Base-by-base conservation (phyloP, 1,284 basidiomycete genomes). In the Ganoderma boninense region DNA sequence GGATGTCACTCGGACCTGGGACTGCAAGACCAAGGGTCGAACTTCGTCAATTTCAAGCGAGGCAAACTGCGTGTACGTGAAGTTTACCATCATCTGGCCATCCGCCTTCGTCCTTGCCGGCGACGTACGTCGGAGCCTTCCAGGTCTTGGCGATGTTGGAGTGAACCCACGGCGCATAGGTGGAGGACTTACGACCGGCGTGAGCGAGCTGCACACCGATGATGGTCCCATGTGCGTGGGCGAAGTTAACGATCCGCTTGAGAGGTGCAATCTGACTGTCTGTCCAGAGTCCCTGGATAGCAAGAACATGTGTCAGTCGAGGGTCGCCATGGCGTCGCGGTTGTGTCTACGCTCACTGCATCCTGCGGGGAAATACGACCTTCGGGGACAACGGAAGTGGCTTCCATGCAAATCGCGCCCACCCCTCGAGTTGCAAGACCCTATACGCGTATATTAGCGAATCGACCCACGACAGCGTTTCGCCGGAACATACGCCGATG, bases 201-300 rank as follows among this genome's bases (percentile, higher is more conserved):
- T 96, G 95, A 0, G 89, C 90, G 18, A 97, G 86, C 80, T 97
- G 95, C 64, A 97, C 88, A 10, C 90, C 95, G 26, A 96, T 89
- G 71, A 88, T 87, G 70, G 90, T 84, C 65, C 87, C 86, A 74
- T 95, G 89, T 1, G 89, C 86, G 79, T 96, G 94, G 29, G 92
- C 89, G 69, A 94, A 95, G 56, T 92, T 87, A 72, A 94, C 91
- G 70, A 97, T 87, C 44, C 90, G 84, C 76, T 90, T 87, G 66
- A 94, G 84, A 0, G 90, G 86, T 4, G 83, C 85, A 60, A 92
- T 89, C 64, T 97, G 95, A 2, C 85, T 86, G 77, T 95, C 93
- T 7, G 86, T 84, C 93, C 94, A 97, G 67, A 97, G 83, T 0
- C 94, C 95, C 82, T 82, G 52, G 2, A 54, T 3, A 5, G 16